phyloP scores from a whole-genome alignment of 345 rosid genomes.

The Syzygium grande region DNA sequence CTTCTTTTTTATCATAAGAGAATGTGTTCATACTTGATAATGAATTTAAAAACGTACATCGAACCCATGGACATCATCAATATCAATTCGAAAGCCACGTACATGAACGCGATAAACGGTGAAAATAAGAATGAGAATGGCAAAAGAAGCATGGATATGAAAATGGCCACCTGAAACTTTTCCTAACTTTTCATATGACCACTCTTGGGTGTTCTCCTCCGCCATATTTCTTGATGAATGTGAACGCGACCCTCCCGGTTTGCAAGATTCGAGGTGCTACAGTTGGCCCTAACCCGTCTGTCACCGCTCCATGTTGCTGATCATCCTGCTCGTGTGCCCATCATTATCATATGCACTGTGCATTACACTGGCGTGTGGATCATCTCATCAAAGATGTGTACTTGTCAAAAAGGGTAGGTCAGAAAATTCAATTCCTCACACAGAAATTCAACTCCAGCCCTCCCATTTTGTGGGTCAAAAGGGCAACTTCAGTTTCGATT shows the following conservation, averaged over 20 bases:
- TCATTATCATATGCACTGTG: not conserved
- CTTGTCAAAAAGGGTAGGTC: not conserved
- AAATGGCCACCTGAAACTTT: not conserved
- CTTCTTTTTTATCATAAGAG: not conserved
- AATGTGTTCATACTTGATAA: not conserved
- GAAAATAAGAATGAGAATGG: not conserved
- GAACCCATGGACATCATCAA: not conserved
- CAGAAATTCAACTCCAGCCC: not conserved
- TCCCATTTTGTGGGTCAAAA: not conserved
- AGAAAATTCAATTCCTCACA: not conserved
- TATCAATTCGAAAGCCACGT: not conserved
- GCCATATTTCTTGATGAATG: not conserved
- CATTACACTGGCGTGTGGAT: not conserved
- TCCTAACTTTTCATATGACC: not conserved
- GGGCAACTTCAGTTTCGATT: not conserved
- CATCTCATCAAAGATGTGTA: not conserved
- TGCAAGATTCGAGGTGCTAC: not conserved
- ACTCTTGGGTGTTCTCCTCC: not conserved
- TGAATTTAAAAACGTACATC: not conserved
- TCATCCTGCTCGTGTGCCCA: not conserved
- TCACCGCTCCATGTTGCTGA: not conserved
- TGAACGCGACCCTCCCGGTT: not conserved
- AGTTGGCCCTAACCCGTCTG: not conserved
- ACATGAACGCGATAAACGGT: accelerated
- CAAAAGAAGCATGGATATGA: not conserved